Evolutionary conservation across 2,329 filamentous ascomycete genomes (phyloP), one percentile per base, ranked within the genome.

Genomic region (Coniochaeta sp.): DNA sequence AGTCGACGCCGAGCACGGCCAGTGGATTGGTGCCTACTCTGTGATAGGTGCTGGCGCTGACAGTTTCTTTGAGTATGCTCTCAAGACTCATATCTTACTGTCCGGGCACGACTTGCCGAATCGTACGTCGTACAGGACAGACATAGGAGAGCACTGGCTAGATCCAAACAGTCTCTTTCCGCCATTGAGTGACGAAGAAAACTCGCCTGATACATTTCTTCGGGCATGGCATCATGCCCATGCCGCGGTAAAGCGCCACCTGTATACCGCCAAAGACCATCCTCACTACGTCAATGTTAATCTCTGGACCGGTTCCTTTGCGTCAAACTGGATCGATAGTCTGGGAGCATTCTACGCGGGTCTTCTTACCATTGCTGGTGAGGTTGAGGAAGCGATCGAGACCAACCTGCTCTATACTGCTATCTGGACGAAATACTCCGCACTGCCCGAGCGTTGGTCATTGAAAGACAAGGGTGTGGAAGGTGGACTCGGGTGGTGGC

Each of bases 1-100:
- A 2, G 92, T 99, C 63, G 93, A 79, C 75, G 91, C 92, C 1
- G 93, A 98, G 70, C 89, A 86, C 31, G 95, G 93, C 0, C 82
- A 89, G 66, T 99, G 95, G 95, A 88, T 95, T 36, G 89, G 89
- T 9, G 83, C 90, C 1, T 93, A 91, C 71, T 88, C 93, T n/a
- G 93, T 95, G 33, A 96, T 99, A 67, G 95, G 95, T 57, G 95
- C 95, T 8, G 95, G 95, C 43, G 91, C 96, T 69, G 95, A 99
- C 76, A 97, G 93, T 75, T 99, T 99, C 76, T 98, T 96, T 69
- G 95, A 99, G 75, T 99, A 99, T 74, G 93, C 95, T 3, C 82
- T 98, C 68, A 99, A 99, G 75, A 92, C 92, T 19, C 88, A 96
- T 70, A 90, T 99, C 62, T 76, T 99, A 26, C 84, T 98, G 24